Base-by-base conservation (phyloP, 441 rosid species). In the Populus hybrid region DNA sequence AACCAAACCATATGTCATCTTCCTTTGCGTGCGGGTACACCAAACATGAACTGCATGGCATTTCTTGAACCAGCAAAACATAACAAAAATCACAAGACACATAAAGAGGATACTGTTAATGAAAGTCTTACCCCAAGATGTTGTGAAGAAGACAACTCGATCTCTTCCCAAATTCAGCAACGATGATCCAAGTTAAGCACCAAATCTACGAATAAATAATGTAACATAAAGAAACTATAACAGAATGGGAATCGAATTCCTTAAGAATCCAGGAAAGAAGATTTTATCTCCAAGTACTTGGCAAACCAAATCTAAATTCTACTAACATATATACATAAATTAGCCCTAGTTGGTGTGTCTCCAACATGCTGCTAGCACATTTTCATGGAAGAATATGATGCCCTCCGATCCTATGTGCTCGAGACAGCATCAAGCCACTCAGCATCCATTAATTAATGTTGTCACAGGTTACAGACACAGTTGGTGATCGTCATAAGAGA, bases 221-320 rank as follows among this genome's bases (percentile, higher is more conserved):
- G 70, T 19, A 46, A 42, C 63, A 42, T 32, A 32, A 14, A 53
- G 12, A 2, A 9, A 50, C 66, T 28, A 26, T 14, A 36, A 14
- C 21, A 42, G 85, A 84, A 86, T 78, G 73, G 80, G 89, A 88
- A 83, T 82, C 88, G 69, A 74, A 87, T 85, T 84, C 88, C 75
- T n/a, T 50, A 40, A 53, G 77, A 36, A 77, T 64, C 78, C 32
- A 61, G 53, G 72, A 23, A 50, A 59, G 14, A 21, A 66, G 21
- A 53, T 16, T 53, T n/a, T 46, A 50, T 50, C 57, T 18, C 61
- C n/a, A 53, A 53, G 61, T 53, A 53, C 61, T 53, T 53, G 61
- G 61, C 61, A 53, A 53, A 53, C 61, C 1, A 53, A 53, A 53
- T 53, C 61, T 19, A 36, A 35, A 75, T 4, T 11, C 46, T 24